These are phyloP conservation scores for Ascochyta pisi DNA, from an alignment of 2,329 filamentous ascomycete species.

Conservation along the genomic window DNA sequence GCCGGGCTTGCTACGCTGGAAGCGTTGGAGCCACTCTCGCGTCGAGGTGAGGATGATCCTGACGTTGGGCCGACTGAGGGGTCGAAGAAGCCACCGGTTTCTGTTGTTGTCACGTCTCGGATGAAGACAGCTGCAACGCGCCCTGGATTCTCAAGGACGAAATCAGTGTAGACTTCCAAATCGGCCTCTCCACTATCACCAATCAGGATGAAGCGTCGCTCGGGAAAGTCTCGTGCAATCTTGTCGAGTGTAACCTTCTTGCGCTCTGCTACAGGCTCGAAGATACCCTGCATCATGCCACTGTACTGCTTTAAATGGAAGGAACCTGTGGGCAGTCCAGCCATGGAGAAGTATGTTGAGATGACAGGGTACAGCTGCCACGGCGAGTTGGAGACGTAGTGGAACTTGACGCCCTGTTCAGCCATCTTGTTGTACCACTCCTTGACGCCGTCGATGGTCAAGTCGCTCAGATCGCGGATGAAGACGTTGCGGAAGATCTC, in stretches of 20 bases:
- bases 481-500: constrained; percentile 98
- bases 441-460: constrained; percentile 84
- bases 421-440: constrained; percentile 87
- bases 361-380: constrained; percentile 97
- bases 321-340: constrained; percentile 83
- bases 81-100: constrained; percentile 79
- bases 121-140: constrained; percentile 90
- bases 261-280: constrained; percentile 93
- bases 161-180: constrained; percentile 93
- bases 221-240: constrained; percentile 87
- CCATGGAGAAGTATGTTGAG: constrained; percentile 80
- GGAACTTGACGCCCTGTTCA: constrained; percentile 82
- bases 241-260: constrained; percentile 89
- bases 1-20: constrained; percentile 21
- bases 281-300: constrained; percentile 97
- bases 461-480: constrained; percentile 79
- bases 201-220: constrained; percentile 86
- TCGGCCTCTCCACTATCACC: constrained; percentile 97
- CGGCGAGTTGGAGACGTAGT: constrained; percentile 99
- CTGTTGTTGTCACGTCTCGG: constrained; percentile 91
- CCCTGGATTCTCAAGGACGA: constrained; percentile 83
- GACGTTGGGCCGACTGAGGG: constrained; percentile 56
- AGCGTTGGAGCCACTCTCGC: constrained; percentile 14
- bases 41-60: constrained; percentile 34
- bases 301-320: constrained; percentile 96